These are phyloP conservation scores for Nicotiana benthamiana DNA, from an alignment of 257 asterid genomes.

Conservation along the genomic window DNA sequence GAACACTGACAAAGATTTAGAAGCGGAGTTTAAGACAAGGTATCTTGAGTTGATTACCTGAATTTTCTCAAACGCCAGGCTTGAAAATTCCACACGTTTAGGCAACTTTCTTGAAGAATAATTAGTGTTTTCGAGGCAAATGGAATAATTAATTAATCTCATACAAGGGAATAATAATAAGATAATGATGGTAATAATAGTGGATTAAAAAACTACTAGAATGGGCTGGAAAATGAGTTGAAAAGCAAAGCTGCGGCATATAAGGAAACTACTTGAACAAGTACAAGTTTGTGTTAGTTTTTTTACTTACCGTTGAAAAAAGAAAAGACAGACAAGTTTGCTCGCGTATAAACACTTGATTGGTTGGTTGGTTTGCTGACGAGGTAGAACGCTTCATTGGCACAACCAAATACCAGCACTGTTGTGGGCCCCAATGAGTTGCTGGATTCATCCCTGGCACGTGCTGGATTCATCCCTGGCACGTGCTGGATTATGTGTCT, in stretches of 20 bases:
- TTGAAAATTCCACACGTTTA: conserved; percentile 6
- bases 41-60: background rate
- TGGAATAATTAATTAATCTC: background rate
- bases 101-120: background rate
- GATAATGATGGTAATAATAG: background rate
- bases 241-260: conserved; percentile 13
- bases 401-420: background rate
- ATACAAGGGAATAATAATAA: background rate
- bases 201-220: background rate
- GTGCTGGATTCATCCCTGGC: background rate
- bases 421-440: background rate
- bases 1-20: background rate
- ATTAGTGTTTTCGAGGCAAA: background rate
- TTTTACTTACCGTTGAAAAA: background rate
- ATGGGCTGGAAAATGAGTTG: conserved; percentile 14
- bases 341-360: background rate
- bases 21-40: background rate
- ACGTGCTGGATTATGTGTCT: background rate
- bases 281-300: background rate
- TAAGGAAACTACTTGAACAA: background rate
- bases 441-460: background rate
- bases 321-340: background rate
- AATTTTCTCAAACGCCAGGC: conserved; percentile 10
- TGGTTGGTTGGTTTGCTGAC: background rate
- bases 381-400: background rate